Evolutionary conservation across 495 filamentous ascomycete genomes (phyloP), one percentile per base, ranked within the genome.

Genomic region (Glutinoglossum americanum): DNA sequence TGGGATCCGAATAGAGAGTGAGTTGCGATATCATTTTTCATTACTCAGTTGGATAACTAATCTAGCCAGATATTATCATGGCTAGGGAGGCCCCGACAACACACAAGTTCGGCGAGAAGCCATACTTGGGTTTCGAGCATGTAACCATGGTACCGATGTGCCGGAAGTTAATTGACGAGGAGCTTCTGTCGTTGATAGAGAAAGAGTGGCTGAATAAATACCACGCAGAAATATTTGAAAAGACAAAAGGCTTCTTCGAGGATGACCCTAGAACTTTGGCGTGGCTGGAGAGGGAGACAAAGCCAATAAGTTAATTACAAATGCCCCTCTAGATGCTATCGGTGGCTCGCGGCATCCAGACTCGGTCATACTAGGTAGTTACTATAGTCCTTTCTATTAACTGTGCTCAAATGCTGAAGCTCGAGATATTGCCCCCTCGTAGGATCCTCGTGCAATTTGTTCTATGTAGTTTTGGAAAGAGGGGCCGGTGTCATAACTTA

Each of bases 81-180:
- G 85, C 87, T 19, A 82, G 80, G 61, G 88, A 96, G 64, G 83
- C 82, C 17, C 71, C 94, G 65, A 94, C 90, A 7, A 81, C 84
- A 57, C 75, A 94, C 69, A 78, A 77, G 37, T 96, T 96, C 64
- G 92, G 90, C 6, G 90, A 94, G 55, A 92, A 90, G 70, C 85
- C 89, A 23, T 98, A 85, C 70, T 69, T 95, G 21, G 89, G 90
- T 15, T 97, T 99, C 62, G 89, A 99, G 72, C 87, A 94, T 66
- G 88, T 95, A 60, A 99, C 93, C 0, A 89, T 97, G 87, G 85
- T 87, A 21, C 93, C 93, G 0, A 85, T 93, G 67, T 95, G 92
- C 68, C 76, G 81, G 60, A 96, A 89, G 57, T 71, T 99, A 60
- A 89, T 94, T 57, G 87, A 97, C 65, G 72, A 73, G 44, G 75